Evolutionary conservation across 2,329 filamentous ascomycete genomes (phyloP).

Genomic region (Xylaria hypoxylon): DNA sequence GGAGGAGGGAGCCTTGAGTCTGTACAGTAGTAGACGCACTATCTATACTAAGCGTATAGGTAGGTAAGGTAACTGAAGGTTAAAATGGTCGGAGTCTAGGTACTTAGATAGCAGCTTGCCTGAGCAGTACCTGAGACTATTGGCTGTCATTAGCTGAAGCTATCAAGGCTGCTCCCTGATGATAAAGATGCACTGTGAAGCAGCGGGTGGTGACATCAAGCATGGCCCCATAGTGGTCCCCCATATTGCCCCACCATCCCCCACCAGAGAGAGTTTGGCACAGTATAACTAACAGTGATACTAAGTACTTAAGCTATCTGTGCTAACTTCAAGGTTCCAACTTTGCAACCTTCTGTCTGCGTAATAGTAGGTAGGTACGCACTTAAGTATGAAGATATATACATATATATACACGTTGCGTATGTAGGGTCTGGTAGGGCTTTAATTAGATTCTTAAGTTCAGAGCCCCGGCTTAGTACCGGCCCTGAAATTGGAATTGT

Average conservation of each 20-base stretch:
- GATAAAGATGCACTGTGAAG: constrained; percentile 26
- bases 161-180: constrained; percentile 12
- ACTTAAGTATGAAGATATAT: too few relatives aligned
- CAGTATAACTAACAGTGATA: constrained; percentile 4
- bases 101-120: background rate
- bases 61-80: too few relatives aligned
- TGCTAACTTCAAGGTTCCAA: too few relatives aligned
- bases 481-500: too few relatives aligned
- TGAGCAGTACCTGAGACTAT: constrained; percentile 8
- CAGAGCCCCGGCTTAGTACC: too few relatives aligned
- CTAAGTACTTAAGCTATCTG: too few relatives aligned
- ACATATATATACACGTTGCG: too few relatives aligned
- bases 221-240: constrained; percentile 11
- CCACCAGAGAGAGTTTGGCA: constrained; percentile 4
- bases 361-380: too few relatives aligned
- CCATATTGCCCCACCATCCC: constrained; percentile 14
- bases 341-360: too few relatives aligned
- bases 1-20: constrained; percentile 23
- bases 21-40: constrained; percentile 2
- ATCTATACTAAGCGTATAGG: too few relatives aligned
- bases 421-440: too few relatives aligned
- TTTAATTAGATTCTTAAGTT: too few relatives aligned
- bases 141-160: constrained; percentile 19
- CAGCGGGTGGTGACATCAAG: constrained; percentile 37
- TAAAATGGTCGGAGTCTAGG: background rate